A percentile compares a stretch with the other conserved stretches of the same genome.
Evolutionary conservation across 192 early-diverging fungal species (phyloP).

Genomic region (Coemansia sp.): DNA sequence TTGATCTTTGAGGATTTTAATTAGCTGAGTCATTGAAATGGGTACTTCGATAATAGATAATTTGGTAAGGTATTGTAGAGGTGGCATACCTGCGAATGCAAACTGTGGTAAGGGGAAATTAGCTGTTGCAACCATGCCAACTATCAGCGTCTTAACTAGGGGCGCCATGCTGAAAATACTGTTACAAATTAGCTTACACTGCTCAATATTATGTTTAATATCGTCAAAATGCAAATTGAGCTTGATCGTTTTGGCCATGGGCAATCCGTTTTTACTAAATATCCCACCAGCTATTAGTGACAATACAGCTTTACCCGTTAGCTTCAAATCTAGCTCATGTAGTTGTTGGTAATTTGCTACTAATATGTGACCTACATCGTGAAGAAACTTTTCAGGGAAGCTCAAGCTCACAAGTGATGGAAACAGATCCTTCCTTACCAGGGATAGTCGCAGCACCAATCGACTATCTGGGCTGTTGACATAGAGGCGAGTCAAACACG

Average conservation of each 20-base stretch:
- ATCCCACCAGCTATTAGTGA: not conserved
- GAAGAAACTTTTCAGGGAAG: not conserved
- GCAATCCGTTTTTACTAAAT: not conserved
- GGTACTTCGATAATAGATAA: not conserved
- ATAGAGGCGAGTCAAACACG: not conserved
- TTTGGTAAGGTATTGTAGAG: not conserved
- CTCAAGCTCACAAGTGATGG: not conserved
- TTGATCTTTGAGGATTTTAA: not conserved
- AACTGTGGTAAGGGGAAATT: not conserved
- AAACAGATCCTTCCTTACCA: not conserved
- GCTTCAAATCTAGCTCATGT: not conserved
- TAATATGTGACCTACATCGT: not conserved
- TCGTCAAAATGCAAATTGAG: not conserved
- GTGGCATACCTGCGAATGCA: not conserved
- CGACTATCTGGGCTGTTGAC: not conserved
- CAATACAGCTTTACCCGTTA: not conserved
- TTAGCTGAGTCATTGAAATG: not conserved
- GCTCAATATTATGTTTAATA: not conserved
- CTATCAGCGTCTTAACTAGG: not conserved
- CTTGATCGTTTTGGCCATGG: not conserved
- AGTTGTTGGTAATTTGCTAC: not conserved
- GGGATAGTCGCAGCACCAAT: not conserved
- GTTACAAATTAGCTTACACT: not conserved
- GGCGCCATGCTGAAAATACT: not conserved
- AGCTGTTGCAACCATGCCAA: not conserved